Evolutionary conservation across 495 filamentous ascomycete species (phyloP).

Genomic region (Pseudevernia furfuracea): DNA sequence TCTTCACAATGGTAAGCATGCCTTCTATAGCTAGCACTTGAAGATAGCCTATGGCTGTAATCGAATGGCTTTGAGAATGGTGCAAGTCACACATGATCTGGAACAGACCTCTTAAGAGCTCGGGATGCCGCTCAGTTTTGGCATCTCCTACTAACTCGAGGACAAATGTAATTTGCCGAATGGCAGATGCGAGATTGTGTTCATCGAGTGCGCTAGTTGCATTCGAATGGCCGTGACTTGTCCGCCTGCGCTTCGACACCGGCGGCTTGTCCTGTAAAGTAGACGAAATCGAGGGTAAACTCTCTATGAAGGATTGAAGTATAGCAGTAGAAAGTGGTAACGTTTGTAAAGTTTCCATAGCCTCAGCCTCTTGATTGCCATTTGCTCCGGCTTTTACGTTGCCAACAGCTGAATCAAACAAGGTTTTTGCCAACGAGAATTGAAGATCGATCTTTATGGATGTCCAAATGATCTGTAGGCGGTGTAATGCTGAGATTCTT

Average conservation of each 20-base stretch:
- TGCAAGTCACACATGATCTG: slow-evolving; percentile 75
- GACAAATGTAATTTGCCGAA: slow-evolving; percentile 76
- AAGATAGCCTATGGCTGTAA: slow-evolving; percentile 77
- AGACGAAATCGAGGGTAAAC: slow-evolving; percentile 54
- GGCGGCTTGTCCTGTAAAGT: slow-evolving; percentile 57
- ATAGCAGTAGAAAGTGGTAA: slow-evolving; percentile 62
- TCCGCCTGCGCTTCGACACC: slow-evolving; percentile 66
- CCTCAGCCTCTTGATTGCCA: slow-evolving; percentile 41
- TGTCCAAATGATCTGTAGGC: slow-evolving; percentile 61
- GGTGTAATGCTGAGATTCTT: slow-evolving; percentile 52
- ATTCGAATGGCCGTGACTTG: slow-evolving; percentile 54
- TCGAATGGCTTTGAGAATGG: slow-evolving; percentile 61
- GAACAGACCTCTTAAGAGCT: slow-evolving; percentile 72
- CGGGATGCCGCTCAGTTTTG: slow-evolving; percentile 58
- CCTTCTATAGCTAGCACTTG: slow-evolving; percentile 70
- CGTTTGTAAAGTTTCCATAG: slow-evolving; percentile 58
- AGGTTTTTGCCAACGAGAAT: slow-evolving; percentile 47
- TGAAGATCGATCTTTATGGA: slow-evolving; percentile 58
- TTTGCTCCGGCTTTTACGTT: slow-evolving; percentile 18
- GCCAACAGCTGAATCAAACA: slow-evolving; percentile 49
- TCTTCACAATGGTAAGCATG: slow-evolving; percentile 69
- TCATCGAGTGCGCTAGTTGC: slow-evolving; percentile 39
- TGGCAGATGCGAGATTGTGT: slow-evolving; percentile 49
- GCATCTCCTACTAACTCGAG: slow-evolving; percentile 79
- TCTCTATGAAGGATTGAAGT: slow-evolving; percentile 59